Percentiles rank a stretch among this genome's conserved stretches.
phyloP scores from a whole-genome alignment of 805 yeast genomes.

The Candida sanyiensis region DNA sequence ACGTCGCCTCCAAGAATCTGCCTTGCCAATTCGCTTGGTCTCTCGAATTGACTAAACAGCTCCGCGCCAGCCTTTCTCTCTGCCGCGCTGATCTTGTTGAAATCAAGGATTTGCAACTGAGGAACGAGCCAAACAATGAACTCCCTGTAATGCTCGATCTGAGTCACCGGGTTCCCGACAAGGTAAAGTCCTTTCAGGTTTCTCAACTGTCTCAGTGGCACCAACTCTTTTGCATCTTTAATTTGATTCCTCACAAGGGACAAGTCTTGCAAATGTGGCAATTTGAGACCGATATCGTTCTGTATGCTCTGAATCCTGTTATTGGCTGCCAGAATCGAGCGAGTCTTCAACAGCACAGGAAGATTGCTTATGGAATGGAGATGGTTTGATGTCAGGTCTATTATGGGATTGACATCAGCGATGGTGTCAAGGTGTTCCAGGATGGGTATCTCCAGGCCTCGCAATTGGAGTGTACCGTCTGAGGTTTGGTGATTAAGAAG shows the following conservation, averaged over 20 bases:
- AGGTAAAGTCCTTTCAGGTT: slow-evolving; percentile 45
- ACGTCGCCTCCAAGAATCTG: slow-evolving; percentile 18
- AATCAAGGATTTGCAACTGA: slow-evolving; percentile 58
- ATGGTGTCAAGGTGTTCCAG: slow-evolving; percentile 40
- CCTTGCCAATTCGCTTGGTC: slow-evolving; percentile 28
- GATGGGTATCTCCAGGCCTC: slow-evolving; percentile 36
- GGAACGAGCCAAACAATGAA: slow-evolving; percentile 62
- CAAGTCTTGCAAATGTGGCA: slow-evolving; percentile 47
- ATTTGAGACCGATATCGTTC: slow-evolving; percentile 26
- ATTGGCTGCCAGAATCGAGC: slow-evolving; percentile 53
- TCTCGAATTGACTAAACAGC: slow-evolving; percentile 33
- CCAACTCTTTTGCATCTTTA: slow-evolving; percentile 38
- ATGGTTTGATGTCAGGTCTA: slow-evolving; percentile 76
- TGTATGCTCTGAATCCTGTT: slow-evolving; percentile 49
- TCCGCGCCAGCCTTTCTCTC: slow-evolving; percentile 46
- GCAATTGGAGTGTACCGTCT: slow-evolving; percentile 31
- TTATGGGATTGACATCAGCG: slow-evolving; percentile 38
- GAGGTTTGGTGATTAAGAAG: background rate
- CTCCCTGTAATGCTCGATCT: slow-evolving; percentile 48
- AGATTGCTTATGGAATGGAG: slow-evolving; percentile 48
- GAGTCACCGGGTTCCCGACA: slow-evolving; percentile 52
- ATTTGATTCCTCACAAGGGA: slow-evolving; percentile 50
- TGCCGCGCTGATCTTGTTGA: slow-evolving; percentile 46
- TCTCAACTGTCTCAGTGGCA: slow-evolving; percentile 33
- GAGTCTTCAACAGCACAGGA: slow-evolving; percentile 39